Evolutionary conservation across 2,329 filamentous ascomycete species (phyloP).

Genomic region (Parasarocladium wereldwijsianum): DNA sequence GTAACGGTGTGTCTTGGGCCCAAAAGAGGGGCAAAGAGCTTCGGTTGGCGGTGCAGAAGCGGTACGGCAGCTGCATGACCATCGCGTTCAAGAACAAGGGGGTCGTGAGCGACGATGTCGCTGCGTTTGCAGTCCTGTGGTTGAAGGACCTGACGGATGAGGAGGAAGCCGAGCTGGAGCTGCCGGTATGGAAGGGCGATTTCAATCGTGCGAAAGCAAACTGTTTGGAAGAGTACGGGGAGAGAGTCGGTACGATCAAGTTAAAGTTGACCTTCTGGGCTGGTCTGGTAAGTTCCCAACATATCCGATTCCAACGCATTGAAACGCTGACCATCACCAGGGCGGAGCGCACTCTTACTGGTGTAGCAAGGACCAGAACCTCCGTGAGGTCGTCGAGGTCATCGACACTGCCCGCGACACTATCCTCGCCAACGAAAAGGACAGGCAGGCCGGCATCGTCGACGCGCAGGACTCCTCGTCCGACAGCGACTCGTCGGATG

Average conservation of each 20-base stretch:
- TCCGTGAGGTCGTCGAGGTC: slow-evolving; percentile 28
- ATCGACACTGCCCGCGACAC: slow-evolving; percentile 25
- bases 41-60: slow-evolving; percentile 41
- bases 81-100: slow-evolving; percentile 32
- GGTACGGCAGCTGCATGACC: slow-evolving; percentile 41
- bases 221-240: slow-evolving; percentile 28
- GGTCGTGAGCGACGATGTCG: slow-evolving; percentile 35
- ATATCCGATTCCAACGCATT: neutral
- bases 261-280: slow-evolving; percentile 20
- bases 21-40: slow-evolving; percentile 27
- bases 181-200: slow-evolving; percentile 53
- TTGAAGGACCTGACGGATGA: slow-evolving; percentile 56
- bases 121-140: slow-evolving; percentile 53
- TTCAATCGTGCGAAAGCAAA: slow-evolving; percentile 30
- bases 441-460: slow-evolving; percentile 20
- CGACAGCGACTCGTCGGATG: slow-evolving; percentile 15
- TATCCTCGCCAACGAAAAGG: slow-evolving; percentile 14
- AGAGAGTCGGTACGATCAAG: slow-evolving; percentile 30
- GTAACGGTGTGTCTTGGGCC: too few relatives aligned
- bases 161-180: slow-evolving; percentile 39
- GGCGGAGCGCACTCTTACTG: slow-evolving; percentile 20
- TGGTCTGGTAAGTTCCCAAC: slow-evolving; percentile 15
- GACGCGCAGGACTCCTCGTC: slow-evolving; percentile 15
- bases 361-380: slow-evolving; percentile 18
- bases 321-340: slow-evolving; percentile 8